Conservation (phyloP, 1,284 basidiomycete species). For the Irpex sp. region DNA sequence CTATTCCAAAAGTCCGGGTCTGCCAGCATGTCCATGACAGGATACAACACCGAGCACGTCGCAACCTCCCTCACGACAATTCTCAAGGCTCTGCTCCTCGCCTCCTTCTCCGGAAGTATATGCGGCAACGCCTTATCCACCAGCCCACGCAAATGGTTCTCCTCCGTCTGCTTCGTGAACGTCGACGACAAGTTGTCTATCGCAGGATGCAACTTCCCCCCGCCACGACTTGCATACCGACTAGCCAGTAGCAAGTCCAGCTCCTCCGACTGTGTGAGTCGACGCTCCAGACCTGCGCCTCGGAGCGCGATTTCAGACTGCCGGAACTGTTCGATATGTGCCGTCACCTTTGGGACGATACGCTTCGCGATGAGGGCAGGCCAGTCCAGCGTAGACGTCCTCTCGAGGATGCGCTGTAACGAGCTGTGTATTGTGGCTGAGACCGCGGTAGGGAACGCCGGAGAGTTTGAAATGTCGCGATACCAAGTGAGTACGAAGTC, state of each 20-base stretch:
- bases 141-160: slow-evolving; percentile 74
- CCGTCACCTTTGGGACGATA: slow-evolving; percentile 83
- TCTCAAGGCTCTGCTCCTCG: slow-evolving; percentile 64
- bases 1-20: slow-evolving; percentile 98
- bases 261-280: slow-evolving; percentile 82
- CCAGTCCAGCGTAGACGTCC: slow-evolving; percentile 65
- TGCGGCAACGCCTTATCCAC: slow-evolving; percentile 69
- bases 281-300: slow-evolving; percentile 72
- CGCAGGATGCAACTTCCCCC: slow-evolving; percentile 68
- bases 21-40: slow-evolving; percentile 87
- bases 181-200: slow-evolving; percentile 83
- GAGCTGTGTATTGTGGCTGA: slow-evolving; percentile 72
- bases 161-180: slow-evolving; percentile 87
- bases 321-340: slow-evolving; percentile 89
- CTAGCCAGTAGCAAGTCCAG: slow-evolving; percentile 81
- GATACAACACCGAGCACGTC: slow-evolving; percentile 78
- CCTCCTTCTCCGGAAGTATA: slow-evolving; percentile 76
- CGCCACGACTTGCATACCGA: slow-evolving; percentile 64
- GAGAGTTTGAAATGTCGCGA: slow-evolving; percentile 75
- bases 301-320: slow-evolving; percentile 83
- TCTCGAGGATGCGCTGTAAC: slow-evolving; percentile 53
- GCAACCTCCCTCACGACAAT: slow-evolving; percentile 82
- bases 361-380: slow-evolving; percentile 77
- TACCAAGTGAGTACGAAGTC: slow-evolving; percentile 90
- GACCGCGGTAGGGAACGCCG: slow-evolving; percentile 84